A percentile compares a stretch with the other conserved stretches of the same genome.
Conservation (phyloP, 129 eudicot species). For the Pulicaria dysenterica region DNA sequence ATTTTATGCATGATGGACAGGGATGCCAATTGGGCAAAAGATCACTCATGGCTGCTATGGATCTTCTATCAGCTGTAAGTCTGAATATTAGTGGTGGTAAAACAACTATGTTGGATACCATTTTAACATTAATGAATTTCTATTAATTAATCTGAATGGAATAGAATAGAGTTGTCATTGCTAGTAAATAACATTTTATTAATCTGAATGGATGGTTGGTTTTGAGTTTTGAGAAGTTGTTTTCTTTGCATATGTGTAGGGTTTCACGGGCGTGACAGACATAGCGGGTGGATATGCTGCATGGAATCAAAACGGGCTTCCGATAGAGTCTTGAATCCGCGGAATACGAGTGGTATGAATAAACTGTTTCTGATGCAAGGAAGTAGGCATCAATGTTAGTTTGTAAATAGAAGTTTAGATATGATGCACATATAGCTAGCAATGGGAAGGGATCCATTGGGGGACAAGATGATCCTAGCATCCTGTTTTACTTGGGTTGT, state of each 20-base stretch:
- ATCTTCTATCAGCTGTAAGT: slow-evolving; percentile 78
- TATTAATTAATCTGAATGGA: too few relatives aligned
- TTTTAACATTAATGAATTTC: too few relatives aligned
- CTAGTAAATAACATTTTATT: too few relatives aligned
- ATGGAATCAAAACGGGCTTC: slow-evolving; percentile 76
- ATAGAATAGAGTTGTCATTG: background rate
- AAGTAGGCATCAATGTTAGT: slow-evolving; percentile 11
- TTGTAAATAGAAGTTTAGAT: slow-evolving; percentile 34
- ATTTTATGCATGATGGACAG: slow-evolving; percentile 37
- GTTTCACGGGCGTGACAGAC: slow-evolving; percentile 76
- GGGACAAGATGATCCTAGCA: background rate
- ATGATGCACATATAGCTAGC: slow-evolving; percentile 21
- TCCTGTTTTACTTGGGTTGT: too few relatives aligned
- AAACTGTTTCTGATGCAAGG: background rate
- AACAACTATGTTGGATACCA: background rate
- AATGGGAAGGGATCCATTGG: background rate
- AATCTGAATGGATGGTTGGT: background rate
- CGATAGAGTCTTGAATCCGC: slow-evolving; percentile 44
- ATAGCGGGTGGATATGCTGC: slow-evolving; percentile 90
- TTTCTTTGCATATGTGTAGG: slow-evolving; percentile 42
- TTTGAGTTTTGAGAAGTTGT: background rate
- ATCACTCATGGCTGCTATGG: slow-evolving; percentile 81
- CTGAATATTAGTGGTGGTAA: background rate
- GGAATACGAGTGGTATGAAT: background rate
- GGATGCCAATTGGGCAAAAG: slow-evolving; percentile 88